Evolutionary conservation across 345 rosid species (phyloP), one percentile per base, ranked within the genome.

Genomic region (Odontarrhena argentea): DNA sequence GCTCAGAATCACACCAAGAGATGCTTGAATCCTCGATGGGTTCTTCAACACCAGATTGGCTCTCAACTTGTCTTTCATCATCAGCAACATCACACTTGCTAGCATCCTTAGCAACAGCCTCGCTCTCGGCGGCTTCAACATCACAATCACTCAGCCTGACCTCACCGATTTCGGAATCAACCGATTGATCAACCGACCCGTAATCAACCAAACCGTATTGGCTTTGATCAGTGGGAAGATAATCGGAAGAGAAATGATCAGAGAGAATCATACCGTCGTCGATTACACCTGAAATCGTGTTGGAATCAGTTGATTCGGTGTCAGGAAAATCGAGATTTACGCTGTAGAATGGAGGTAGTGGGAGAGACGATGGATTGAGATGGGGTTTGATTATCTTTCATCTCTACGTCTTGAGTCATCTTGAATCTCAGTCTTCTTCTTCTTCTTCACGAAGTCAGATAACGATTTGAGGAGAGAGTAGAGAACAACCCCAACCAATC

Each of bases 181-280:
- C 43, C 79, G 81, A 64, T 18, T 18, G 22, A 18, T 18, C 22
- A 18, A 18, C 22, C 22, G 67, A 68, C 9, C 79, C 86, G 35
- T 87, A 85, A 79, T 78, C 92, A 18, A 79, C 94, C 4, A 18
- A 18, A 18, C 22, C 22, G 22, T 18, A 18, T 18, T 18, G 22
- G 22, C 22, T 18, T 18, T 18, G 22, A 18, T 18, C 22, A 18
- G 22, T 18, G 68, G 74, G 69, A 26, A 58, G 9, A 44, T 77
- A 81, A 25, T 80, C 84, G 41, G 84, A 79, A 46, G 95, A 84
- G 74, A 94, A 91, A 65, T 94, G 84, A 80, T 94, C 96, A 15
- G 81, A 71, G 79, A 86, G 84, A 65, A 94, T 78, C 79, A 88
- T 66, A 53, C 92, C 91, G 5, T 71, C 87, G 2, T 80, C 85